Base-by-base conservation (phyloP, 1,284 basidiomycete species). In the Ustilago shanxiensis region DNA sequence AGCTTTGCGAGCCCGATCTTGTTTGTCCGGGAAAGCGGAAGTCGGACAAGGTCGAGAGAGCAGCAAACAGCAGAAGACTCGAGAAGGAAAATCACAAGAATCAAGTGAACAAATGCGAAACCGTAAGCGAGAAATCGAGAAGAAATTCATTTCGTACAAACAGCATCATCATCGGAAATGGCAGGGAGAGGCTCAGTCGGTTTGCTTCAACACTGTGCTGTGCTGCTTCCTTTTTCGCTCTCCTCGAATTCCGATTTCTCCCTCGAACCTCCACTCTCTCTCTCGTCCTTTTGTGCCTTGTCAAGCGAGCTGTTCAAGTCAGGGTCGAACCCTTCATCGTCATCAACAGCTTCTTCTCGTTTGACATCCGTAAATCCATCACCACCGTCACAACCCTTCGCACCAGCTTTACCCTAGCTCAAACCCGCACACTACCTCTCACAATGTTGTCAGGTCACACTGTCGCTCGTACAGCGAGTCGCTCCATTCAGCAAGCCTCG, bases 51-150 rank as follows among this genome's bases (percentile, higher is more conserved):
- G n/a, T n/a, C n/a, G n/a, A n/a, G n/a, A n/a, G 3, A 39, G 35
- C 51, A 53, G 29, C 20, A 28, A 20, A 8, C 22, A 18, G 26
- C 13, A 1, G 52, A 56, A 60, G 33, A 24, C 55, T 50, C 60
- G 66, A 62, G 66, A 69, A 69, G 55, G 51, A 37, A 60, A 60
- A 55, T 26, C n/a, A n/a, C n/a, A n/a, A n/a, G n/a, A n/a, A n/a
- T n/a, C n/a, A n/a, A n/a, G n/a, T n/a, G n/a, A n/a, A n/a, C n/a
- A n/a, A n/a, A n/a, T n/a, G n/a, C n/a, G 26, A 20, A 20, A 35
- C 7, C 20, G 22, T 31, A 55, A 55, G 20, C 44, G 47, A 59
- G 44, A 51, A 20, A 52, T 37, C 18, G 13, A 37, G 29, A 58
- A 52, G 50, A 56, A 58, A 64, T 57, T 61, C 31, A 29, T 11